phyloP scores from a whole-genome alignment of 2,329 filamentous ascomycete species.

The Bipolaris gigantea region DNA sequence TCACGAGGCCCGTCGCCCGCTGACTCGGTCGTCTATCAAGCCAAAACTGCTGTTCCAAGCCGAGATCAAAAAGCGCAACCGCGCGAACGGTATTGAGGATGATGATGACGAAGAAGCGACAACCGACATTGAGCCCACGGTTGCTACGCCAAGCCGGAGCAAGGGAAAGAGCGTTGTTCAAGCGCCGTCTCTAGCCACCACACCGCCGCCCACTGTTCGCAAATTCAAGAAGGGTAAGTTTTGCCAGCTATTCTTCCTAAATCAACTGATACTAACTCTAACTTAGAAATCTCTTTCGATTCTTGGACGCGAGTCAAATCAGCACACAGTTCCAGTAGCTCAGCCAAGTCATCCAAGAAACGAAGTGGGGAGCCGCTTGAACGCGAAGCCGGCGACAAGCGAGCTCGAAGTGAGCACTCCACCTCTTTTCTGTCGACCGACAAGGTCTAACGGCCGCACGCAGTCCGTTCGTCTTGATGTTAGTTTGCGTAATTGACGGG shows the following conservation, averaged over 20 bases:
- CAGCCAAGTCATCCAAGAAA: conserved; percentile 44
- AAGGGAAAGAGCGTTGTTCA: conserved; percentile 55
- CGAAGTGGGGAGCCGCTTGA: conserved; percentile 38
- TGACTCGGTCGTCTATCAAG: conserved; percentile 71
- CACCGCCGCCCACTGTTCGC: conserved; percentile 62
- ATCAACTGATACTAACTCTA: conserved; percentile 1
- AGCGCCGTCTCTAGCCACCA: conserved; percentile 44
- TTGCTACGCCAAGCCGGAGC: conserved; percentile 35
- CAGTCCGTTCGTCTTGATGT: conserved; percentile 21
- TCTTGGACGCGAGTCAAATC: conserved; percentile 69
- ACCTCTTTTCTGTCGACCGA: conserved; percentile 31
- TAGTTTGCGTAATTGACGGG: neutral
- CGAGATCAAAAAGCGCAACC: conserved; percentile 50
- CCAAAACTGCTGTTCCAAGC: conserved; percentile 71
- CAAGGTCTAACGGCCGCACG: conserved; percentile 26
- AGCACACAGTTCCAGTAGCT: conserved; percentile 35
- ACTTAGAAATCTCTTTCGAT: conserved; percentile 56
- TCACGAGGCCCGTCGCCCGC: conserved; percentile 48
- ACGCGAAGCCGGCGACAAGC: conserved; percentile 33
- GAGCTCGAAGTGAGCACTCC: conserved; percentile 37
- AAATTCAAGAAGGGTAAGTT: conserved; percentile 62
- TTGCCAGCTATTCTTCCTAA: too few species aligned
- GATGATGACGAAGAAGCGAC: conserved; percentile 64
- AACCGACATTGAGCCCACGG: conserved; percentile 55
- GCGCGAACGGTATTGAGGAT: conserved; percentile 44